Conservation (phyloP, 768 basidiomycete species). For the Lactifluus hygrophoroides region DNA sequence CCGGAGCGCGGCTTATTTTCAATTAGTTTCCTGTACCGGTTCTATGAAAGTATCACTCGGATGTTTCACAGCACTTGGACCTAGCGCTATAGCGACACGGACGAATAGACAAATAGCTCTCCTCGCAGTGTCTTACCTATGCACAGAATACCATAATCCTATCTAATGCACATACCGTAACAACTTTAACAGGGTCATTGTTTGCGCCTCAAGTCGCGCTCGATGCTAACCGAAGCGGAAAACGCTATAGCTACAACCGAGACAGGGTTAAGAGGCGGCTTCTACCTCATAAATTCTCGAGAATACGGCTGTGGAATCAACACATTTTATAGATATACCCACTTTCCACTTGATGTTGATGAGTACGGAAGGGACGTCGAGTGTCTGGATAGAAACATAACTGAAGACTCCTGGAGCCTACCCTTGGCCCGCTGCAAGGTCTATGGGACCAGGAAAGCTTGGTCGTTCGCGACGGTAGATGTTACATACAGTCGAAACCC, state of each 20-base stretch:
- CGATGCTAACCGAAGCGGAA: too few relatives aligned
- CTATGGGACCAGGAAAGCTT: neutral
- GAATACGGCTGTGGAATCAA: too few relatives aligned
- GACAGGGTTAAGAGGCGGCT: too few relatives aligned
- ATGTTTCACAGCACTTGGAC: neutral
- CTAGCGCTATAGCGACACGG: neutral
- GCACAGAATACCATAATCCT: neutral
- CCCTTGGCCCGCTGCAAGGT: neutral
- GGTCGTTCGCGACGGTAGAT: neutral
- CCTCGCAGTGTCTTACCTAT: neutral
- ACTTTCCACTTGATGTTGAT: too few relatives aligned
- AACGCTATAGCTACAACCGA: too few relatives aligned
- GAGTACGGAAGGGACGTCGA: too few relatives aligned
- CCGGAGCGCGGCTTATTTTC: conserved; percentile 34
- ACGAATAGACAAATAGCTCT: neutral
- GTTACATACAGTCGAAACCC: neutral
- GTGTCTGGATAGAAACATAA: too few relatives aligned
- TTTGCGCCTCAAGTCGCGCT: too few relatives aligned
- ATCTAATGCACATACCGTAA: neutral
- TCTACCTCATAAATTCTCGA: too few relatives aligned
- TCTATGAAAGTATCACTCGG: neutral
- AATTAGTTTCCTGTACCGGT: neutral
- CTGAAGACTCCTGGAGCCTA: too few relatives aligned
- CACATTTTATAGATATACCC: too few relatives aligned
- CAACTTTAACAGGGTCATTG: too few relatives aligned